These are phyloP conservation scores for Orbilia oligospora DNA, from an alignment of 2,329 filamentous ascomycete species.

Conservation along the genomic window DNA sequence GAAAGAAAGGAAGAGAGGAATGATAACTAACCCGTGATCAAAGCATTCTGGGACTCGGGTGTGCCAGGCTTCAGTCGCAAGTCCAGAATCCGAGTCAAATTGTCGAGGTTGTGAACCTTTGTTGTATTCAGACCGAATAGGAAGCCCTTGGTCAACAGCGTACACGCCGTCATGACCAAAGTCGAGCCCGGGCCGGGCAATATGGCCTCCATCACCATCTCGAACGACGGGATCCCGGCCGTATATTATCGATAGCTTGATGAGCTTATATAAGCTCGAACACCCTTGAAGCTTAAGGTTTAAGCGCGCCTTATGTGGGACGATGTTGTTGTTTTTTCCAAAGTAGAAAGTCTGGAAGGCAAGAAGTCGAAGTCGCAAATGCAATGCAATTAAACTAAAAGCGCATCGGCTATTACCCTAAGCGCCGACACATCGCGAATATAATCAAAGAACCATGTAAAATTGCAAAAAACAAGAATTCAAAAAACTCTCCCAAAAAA, in stretches of 20 bases:
- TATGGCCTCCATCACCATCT: conserved; percentile 42
- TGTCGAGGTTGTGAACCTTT: conserved; percentile 81
- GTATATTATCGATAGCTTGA: too few species aligned
- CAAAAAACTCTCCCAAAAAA: too few species aligned
- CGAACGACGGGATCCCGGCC: too few species aligned
- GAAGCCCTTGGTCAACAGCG: conserved; percentile 80
- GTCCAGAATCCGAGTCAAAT: conserved; percentile 82
- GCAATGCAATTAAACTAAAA: background rate
- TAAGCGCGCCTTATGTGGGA: conserved; percentile 8
- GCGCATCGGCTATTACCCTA: conserved; percentile 13
- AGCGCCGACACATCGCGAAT: conserved; percentile 18
- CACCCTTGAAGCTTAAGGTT: background rate
- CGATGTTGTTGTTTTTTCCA: conserved; percentile 14
- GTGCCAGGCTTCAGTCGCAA: conserved; percentile 50
- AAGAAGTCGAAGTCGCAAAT: conserved; percentile 13
- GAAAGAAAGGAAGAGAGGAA: background rate
- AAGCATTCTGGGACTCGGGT: conserved; percentile 29
- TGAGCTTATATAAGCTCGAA: background rate
- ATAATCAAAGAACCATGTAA: too few species aligned
- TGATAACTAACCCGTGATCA: conserved; percentile 45
- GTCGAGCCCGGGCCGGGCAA: conserved; percentile 70
- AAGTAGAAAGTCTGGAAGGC: background rate
- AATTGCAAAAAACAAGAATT: too few species aligned
- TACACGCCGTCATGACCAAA: conserved; percentile 80
- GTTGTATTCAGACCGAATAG: conserved; percentile 81